Conservation (phyloP, 1,284 basidiomycete genomes). For the Ustilago hordei region DNA sequence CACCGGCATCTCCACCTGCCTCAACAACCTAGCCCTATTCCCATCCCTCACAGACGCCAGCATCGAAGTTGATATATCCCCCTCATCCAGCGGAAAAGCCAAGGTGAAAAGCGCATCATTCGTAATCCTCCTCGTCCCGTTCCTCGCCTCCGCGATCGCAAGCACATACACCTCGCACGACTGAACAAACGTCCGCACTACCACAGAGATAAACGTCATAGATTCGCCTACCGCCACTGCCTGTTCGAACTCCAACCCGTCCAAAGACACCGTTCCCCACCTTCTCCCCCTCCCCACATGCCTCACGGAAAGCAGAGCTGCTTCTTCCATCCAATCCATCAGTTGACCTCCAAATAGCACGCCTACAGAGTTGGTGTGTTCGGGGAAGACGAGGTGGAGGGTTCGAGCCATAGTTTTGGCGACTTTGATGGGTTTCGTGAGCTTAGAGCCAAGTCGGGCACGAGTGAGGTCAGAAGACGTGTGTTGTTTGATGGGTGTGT, state of each 20-base stretch:
- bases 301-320: conserved; percentile 49
- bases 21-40: conserved; percentile 12
- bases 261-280: conserved; percentile 59
- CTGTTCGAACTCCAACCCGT: conserved; percentile 58
- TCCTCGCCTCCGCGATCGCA: conserved; percentile 51
- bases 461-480: conserved; percentile 15
- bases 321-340: conserved; percentile 64
- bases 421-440: conserved; percentile 47
- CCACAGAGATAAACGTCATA: conserved; percentile 53
- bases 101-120: conserved; percentile 62
- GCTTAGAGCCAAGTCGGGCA: conserved; percentile 24
- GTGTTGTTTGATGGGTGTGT: conserved; percentile 36
- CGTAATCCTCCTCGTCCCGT: conserved; percentile 48
- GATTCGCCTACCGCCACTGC: conserved; percentile 55
- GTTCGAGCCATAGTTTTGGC: conserved; percentile 47
- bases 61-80: conserved; percentile 15
- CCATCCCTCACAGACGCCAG: conserved; percentile 10
- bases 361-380: conserved; percentile 56
- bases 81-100: conserved; percentile 40
- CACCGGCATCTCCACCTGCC: conserved; percentile 45
- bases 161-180: conserved; percentile 60
- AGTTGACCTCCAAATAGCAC: conserved; percentile 62
- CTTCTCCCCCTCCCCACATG: conserved; percentile 33
- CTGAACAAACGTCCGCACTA: conserved; percentile 49
- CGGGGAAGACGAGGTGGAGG: conserved; percentile 60